Percentiles rank a stretch among this genome's conserved stretches.
Conservation (phyloP, 176 grass and related monocot species). For the Zoysia japonica region DNA sequence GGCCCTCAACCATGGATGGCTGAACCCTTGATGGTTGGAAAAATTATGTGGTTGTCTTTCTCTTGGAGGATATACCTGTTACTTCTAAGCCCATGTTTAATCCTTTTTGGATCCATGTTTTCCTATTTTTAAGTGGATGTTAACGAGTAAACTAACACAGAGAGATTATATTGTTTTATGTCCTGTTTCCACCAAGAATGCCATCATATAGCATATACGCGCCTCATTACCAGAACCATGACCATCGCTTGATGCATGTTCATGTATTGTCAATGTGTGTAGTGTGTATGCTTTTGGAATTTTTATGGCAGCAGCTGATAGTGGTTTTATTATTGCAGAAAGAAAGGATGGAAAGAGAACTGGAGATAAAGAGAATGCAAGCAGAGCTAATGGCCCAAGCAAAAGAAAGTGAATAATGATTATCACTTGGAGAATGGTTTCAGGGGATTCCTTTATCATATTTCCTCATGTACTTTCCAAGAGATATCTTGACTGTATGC, state of each 20-base stretch:
- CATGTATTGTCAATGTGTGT: neutral
- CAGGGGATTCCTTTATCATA: conserved; percentile 25
- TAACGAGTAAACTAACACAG: neutral
- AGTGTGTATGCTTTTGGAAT: neutral
- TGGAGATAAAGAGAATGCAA: conserved; percentile 65
- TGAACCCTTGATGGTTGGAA: neutral
- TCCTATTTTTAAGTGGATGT: conserved; percentile 10
- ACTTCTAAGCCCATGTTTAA: neutral
- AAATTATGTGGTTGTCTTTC: conserved; percentile 11
- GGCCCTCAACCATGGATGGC: neutral
- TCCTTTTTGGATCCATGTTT: neutral
- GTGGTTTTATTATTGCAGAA: conserved; percentile 54
- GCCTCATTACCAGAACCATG: neutral
- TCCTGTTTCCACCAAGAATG: conserved; percentile 8
- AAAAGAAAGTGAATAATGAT: conserved; percentile 57
- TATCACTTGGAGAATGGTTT: neutral
- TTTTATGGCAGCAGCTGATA: conserved; percentile 16
- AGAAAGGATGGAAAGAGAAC: conserved; percentile 59
- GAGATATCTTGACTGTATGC: conserved; percentile 41
- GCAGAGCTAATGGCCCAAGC: conserved; percentile 53
- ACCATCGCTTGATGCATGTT: neutral
- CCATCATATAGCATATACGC: neutral
- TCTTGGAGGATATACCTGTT: neutral
- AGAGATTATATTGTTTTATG: neutral
- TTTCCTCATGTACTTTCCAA: conserved; percentile 39